Evolutionary conservation across 192 early-diverging fungal genomes (phyloP), one percentile per base, ranked within the genome.

Genomic region (Entrophospora sp.): DNA sequence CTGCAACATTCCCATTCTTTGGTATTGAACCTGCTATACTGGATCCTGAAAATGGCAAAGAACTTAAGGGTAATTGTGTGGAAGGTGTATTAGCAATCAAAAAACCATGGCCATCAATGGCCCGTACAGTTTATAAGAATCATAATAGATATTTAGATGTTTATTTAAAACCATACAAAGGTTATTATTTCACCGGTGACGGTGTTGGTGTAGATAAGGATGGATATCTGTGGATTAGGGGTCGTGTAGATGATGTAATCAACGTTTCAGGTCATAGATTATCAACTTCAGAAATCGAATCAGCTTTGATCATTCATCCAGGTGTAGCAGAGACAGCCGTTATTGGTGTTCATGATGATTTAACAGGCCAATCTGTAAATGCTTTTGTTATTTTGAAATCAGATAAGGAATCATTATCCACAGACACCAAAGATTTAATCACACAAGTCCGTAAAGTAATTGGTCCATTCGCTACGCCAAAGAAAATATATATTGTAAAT

Each of bases 181-280:
- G 91, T 32, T 92, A 86, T 80, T 98, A 98, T 82, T 98, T 96
- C 74, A 91, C 93, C 13, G 95, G 95, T 20, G 95, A 98, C 72
- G 95, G 95, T 61, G 94, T 87, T 46, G 85, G 83, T 45, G 79
- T 91, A 55, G 95, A 98, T 73, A 79, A 83, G 48, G 95, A 98
- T 72, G 94, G 93, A 42, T 98, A 94, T 82, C 88, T 88, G 78
- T 98, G 94, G 94, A 86, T 98, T 63, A 85, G 89, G 57, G 95
- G 95, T 44, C 87, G 95, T 64, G 69, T 76, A 1, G 78, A 80
- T 77, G 91, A 97, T 73, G 95, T 96, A 35, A 95, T 97, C 77
- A 96, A 95, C 77, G 93, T 97, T 42, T 86, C 89, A 10, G 95
- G 95, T 25, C 95, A 97, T 80, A 88, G 95, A 72, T 78, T 97